Evolutionary conservation across 345 rosid species (phyloP).

Genomic region (Streptanthus diversifolius): DNA sequence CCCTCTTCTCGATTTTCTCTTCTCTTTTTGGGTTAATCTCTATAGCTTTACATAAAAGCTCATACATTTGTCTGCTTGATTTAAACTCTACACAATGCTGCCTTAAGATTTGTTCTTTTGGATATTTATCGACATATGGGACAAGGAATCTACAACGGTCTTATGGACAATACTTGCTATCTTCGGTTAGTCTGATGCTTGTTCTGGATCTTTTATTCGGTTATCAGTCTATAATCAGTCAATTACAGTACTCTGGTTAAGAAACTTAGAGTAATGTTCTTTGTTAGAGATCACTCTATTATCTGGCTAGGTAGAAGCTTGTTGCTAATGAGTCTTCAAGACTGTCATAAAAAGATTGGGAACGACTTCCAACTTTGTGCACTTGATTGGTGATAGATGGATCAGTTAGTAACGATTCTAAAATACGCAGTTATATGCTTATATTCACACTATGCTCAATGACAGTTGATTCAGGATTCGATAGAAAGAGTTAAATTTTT

Average conservation of each 20-base stretch:
- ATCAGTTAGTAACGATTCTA: neutral
- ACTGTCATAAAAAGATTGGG: neutral
- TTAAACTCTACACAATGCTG: neutral
- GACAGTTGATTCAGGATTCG: neutral
- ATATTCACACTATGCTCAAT: neutral
- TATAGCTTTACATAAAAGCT: neutral
- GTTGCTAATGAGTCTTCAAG: neutral
- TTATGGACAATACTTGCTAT: constrained; percentile 31
- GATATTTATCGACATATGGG: constrained; percentile 26
- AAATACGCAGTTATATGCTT: neutral
- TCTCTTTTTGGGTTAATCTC: neutral
- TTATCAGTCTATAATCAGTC: neutral
- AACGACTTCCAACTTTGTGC: neutral
- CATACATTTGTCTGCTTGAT: neutral
- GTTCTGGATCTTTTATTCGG: neutral
- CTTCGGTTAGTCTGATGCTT: constrained; percentile 44
- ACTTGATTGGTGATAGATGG: neutral
- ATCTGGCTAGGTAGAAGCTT: constrained; percentile 3
- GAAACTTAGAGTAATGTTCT: neutral
- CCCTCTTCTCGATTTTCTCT: neutral
- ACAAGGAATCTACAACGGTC: constrained; percentile 19
- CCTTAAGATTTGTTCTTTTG: constrained; percentile 4
- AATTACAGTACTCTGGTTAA: neutral
- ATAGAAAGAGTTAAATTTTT: neutral
- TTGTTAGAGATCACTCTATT: constrained; percentile 8